phyloP scores from a whole-genome alignment of 805 yeast genomes.

The Kuraishia floccosa region DNA sequence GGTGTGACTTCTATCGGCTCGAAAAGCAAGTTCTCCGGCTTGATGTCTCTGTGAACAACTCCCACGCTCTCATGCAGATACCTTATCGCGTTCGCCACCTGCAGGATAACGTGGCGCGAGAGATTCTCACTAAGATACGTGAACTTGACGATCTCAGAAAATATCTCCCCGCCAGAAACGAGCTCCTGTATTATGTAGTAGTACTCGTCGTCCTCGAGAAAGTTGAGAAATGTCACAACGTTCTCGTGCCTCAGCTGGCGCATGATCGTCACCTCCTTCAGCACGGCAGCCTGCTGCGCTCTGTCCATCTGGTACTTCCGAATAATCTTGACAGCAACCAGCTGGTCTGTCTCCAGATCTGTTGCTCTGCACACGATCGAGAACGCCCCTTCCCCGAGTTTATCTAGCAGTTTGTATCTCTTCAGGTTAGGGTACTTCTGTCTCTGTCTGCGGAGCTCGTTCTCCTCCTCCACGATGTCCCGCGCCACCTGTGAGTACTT shows the following conservation, averaged over 20 bases:
- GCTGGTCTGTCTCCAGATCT: constrained; percentile 22
- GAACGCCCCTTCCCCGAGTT: constrained; percentile 53
- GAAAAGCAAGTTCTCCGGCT: constrained; percentile 68
- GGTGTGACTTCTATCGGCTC: constrained; percentile 47
- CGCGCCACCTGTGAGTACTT: constrained; percentile 19
- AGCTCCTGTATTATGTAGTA: constrained; percentile 66
- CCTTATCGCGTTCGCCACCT: constrained; percentile 51
- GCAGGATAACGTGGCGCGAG: constrained; percentile 50
- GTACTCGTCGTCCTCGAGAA: constrained; percentile 47
- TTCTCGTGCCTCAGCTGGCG: constrained; percentile 53
- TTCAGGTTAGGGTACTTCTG: constrained; percentile 15
- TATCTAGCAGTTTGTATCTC: constrained; percentile 29
- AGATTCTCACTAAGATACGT: constrained; percentile 59
- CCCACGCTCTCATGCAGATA: constrained; percentile 67
- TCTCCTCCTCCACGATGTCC: constrained; percentile 20
- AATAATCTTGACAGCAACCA: constrained; percentile 49
- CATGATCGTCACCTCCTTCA: constrained; percentile 74
- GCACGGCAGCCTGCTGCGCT: constrained; percentile 54
- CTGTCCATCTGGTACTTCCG: constrained; percentile 58
- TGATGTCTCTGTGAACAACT: constrained; percentile 74
- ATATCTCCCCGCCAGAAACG: constrained; percentile 70
- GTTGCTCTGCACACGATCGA: constrained; percentile 40
- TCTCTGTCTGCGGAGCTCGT: constrained; percentile 9
- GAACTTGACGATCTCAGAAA: constrained; percentile 53
- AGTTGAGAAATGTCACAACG: constrained; percentile 53